These are phyloP conservation scores for Strobilomyces echinocephalus DNA, from an alignment of 768 basidiomycete species.

Conservation along the genomic window DNA sequence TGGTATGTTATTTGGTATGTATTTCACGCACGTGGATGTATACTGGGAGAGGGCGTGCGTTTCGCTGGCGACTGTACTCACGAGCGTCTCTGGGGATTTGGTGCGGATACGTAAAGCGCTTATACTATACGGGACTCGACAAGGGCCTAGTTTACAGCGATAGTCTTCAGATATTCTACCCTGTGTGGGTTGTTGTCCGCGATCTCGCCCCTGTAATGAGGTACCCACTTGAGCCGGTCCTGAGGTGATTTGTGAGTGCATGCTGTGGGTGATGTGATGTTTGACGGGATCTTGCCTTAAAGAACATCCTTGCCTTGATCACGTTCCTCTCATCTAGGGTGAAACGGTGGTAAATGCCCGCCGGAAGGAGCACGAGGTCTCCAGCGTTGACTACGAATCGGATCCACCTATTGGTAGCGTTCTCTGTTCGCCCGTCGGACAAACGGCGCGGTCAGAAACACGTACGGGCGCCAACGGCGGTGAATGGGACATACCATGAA, in stretches of 20 bases:
- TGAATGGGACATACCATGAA: conserved; percentile 57
- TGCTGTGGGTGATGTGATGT: not conserved
- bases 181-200: conserved; percentile 67
- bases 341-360: conserved; percentile 94
- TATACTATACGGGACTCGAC: not conserved
- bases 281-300: conserved; percentile 52
- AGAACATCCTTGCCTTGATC: conserved; percentile 76
- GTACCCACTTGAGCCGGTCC: conserved; percentile 92
- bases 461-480: not conserved
- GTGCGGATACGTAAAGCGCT: not conserved
- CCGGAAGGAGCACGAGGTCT: conserved; percentile 82
- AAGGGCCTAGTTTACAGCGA: conserved; percentile 33
- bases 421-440: conserved; percentile 39
- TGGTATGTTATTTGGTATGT: conserved; percentile 10
- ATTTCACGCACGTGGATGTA: not conserved
- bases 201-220: conserved; percentile 56
- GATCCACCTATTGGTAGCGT: conserved; percentile 71
- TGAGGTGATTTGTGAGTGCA: conserved; percentile 26
- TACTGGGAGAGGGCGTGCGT: not conserved
- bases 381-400: conserved; percentile 70
- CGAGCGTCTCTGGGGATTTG: not conserved
- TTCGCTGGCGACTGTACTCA: not conserved
- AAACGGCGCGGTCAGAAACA: not conserved
- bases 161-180: conserved; percentile 51
- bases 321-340: conserved; percentile 74